These are phyloP conservation scores for Astragalus membranaceus DNA, from an alignment of 306 rosid species.

Conservation along the genomic window DNA sequence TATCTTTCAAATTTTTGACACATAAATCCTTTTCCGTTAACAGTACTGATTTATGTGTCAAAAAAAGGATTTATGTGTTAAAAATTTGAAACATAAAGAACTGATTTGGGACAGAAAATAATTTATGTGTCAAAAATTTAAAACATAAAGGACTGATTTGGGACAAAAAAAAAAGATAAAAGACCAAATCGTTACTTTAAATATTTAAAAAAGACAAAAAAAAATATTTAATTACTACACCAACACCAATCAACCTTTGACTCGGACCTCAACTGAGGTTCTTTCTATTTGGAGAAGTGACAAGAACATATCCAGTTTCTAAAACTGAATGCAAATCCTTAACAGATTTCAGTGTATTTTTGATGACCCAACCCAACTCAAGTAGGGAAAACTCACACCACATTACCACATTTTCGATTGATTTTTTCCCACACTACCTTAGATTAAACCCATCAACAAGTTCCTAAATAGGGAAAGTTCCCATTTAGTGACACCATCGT, in stretches of 20 bases:
- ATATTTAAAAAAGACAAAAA: too few relatives aligned
- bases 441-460: slow-evolving; percentile 20
- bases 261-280: neutral
- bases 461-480: slow-evolving; percentile 17
- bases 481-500: neutral
- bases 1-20: too few relatives aligned
- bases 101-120: too few relatives aligned
- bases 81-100: too few relatives aligned
- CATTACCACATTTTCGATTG: neutral
- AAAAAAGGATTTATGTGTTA: too few relatives aligned
- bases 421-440: slow-evolving; percentile 2
- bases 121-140: too few relatives aligned
- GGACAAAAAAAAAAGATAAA: too few relatives aligned
- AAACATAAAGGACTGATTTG: too few relatives aligned
- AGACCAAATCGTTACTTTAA: too few relatives aligned
- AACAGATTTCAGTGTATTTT: neutral
- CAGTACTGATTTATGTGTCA: too few relatives aligned
- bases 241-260: neutral
- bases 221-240: too few relatives aligned
- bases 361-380: neutral
- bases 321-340: neutral
- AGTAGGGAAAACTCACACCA: neutral
- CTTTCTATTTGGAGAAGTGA: neutral
- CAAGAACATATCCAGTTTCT: neutral
- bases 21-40: too few relatives aligned